Evolutionary conservation across 2,329 filamentous ascomycete genomes (phyloP).

Genomic region (Dothiorella sarmentorum): DNA sequence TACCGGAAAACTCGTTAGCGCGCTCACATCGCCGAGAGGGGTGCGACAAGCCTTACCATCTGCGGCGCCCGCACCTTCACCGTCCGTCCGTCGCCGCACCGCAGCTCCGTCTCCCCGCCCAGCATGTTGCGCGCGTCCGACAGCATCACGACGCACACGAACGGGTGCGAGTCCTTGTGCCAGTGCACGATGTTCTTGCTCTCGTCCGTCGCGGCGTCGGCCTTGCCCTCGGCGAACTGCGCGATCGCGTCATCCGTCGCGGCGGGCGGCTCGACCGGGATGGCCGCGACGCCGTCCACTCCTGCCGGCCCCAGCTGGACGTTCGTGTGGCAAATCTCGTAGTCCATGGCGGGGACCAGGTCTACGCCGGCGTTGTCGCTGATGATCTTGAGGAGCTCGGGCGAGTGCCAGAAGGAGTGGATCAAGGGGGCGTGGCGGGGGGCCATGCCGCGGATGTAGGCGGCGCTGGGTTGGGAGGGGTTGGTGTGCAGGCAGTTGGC

Average conservation of each 20-base stretch:
- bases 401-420: conserved; percentile 40
- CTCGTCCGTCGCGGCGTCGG: not conserved
- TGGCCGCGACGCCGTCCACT: not conserved
- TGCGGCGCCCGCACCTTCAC: conserved; percentile 44
- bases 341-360: conserved; percentile 52
- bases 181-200: conserved; percentile 32
- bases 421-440: conserved; percentile 21
- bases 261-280: not conserved
- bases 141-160: conserved; percentile 53
- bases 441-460: conserved; percentile 17
- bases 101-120: conserved; percentile 58
- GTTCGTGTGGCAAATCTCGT: conserved; percentile 56
- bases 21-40: not conserved
- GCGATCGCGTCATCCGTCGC: not conserved
- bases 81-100: conserved; percentile 49
- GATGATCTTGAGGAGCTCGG: conserved; percentile 45
- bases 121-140: conserved; percentile 48
- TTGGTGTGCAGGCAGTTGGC: conserved; percentile 16
- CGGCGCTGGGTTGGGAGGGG: not conserved
- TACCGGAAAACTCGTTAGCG: not conserved
- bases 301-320: conserved; percentile 11
- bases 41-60: conserved; percentile 33
- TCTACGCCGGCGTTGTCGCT: conserved; percentile 55
- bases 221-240: not conserved
- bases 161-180: conserved; percentile 52